Conservation (phyloP, 1,139 yeast species). For the Pichia sp. region DNA sequence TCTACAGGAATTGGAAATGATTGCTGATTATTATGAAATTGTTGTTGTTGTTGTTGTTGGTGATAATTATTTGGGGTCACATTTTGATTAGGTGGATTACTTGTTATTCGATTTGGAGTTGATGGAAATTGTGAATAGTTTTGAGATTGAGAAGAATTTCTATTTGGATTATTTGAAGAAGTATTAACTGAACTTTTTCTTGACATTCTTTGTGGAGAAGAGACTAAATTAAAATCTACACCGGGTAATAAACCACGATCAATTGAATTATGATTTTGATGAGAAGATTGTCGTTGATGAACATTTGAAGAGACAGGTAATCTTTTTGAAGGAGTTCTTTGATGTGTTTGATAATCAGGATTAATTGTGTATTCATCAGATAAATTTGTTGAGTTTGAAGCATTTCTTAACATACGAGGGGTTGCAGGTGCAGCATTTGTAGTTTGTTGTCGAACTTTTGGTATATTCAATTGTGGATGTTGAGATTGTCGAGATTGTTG, state of each 20-base stretch:
- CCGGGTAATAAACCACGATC: slow-evolving; percentile 22
- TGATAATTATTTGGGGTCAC: neutral
- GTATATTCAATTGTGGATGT: slow-evolving; percentile 18
- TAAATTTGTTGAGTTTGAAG: slow-evolving; percentile 28
- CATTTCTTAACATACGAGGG: slow-evolving; percentile 69
- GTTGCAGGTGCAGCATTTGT: slow-evolving; percentile 57
- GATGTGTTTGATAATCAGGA: slow-evolving; percentile 20
- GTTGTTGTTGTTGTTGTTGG: slow-evolving; percentile 9
- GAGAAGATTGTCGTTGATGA: slow-evolving; percentile 13
- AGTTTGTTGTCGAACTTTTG: slow-evolving; percentile 23
- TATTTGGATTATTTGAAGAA: neutral
- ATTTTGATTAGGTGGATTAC: neutral
- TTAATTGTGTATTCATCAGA: slow-evolving; percentile 23
- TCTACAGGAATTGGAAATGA: neutral
- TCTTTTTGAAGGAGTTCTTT: slow-evolving; percentile 18
- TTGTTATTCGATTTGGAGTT: slow-evolving; percentile 11
- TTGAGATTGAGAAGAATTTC: slow-evolving; percentile 10
- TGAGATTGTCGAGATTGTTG: neutral
- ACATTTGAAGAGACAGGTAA: slow-evolving; percentile 1
- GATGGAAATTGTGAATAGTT: neutral
- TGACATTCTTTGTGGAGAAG: slow-evolving; percentile 15
- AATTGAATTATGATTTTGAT: neutral
- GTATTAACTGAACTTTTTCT: slow-evolving; percentile 1
- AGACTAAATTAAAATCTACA: slow-evolving; percentile 18
- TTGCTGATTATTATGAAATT: slow-evolving; percentile 11